These are phyloP conservation scores for Croton setiger DNA, from an alignment of 441 rosid species.

Conservation along the genomic window DNA sequence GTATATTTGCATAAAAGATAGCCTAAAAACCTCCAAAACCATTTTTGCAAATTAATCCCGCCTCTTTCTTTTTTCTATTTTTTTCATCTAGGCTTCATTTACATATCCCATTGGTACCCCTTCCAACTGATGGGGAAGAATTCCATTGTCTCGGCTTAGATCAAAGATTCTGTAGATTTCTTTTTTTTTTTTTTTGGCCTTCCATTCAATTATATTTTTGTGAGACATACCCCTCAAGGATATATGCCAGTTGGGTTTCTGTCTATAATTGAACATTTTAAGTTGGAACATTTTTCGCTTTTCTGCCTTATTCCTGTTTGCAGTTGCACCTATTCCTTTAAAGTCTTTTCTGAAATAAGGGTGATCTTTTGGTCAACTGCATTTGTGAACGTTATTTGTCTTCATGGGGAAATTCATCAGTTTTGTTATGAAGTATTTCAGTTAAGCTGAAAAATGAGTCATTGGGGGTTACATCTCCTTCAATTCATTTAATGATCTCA, in stretches of 20 bases:
- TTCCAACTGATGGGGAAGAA: constrained; percentile 21
- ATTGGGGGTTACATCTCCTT: neutral
- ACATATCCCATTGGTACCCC: constrained; percentile 9
- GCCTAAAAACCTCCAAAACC: constrained; percentile 22
- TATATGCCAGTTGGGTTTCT: neutral
- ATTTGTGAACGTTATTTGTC: neutral
- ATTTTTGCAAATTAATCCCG: constrained; percentile 10
- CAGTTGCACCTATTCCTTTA: neutral
- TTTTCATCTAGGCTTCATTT: constrained; percentile 3
- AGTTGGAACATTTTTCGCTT: neutral
- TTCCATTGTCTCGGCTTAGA: constrained; percentile 11
- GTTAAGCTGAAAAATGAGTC: neutral
- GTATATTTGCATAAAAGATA: constrained; percentile 32
- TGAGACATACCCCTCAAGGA: neutral
- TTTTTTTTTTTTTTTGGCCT: too few relatives aligned
- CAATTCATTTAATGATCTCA: neutral
- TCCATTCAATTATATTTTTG: neutral
- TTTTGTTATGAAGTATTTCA: neutral
- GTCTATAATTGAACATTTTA: neutral
- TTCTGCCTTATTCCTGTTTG: neutral
- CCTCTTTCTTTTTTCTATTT: neutral
- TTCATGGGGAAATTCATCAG: neutral
- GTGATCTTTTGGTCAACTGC: neutral
- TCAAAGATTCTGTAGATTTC: neutral
- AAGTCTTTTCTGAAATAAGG: neutral